Percentiles rank a stretch among this genome's conserved stretches.
Conservation (phyloP, 257 asterid species). For the Fraxinus excelsior region DNA sequence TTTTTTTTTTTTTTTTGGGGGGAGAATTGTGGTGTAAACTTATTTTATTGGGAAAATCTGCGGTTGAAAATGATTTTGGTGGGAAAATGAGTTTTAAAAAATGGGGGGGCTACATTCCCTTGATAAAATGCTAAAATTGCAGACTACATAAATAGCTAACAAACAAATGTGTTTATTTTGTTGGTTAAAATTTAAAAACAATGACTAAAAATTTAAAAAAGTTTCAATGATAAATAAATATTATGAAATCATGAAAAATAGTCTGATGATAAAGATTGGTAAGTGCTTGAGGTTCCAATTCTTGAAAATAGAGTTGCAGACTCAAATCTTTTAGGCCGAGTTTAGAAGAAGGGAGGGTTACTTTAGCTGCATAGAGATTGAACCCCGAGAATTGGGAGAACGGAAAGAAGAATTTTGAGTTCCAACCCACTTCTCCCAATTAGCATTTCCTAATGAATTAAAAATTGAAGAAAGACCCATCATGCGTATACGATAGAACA, state of each 20-base stretch:
- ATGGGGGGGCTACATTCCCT: neutral
- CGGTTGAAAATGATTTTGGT: too few relatives aligned
- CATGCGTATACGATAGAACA: too few relatives aligned
- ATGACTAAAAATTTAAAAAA: neutral
- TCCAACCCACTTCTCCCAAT: neutral
- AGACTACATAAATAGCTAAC: neutral
- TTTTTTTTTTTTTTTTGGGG: too few relatives aligned
- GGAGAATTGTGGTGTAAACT: too few relatives aligned
- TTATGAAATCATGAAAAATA: neutral
- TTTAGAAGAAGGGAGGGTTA: neutral
- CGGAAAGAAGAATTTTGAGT: neutral
- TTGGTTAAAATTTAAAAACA: neutral
- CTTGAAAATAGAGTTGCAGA: neutral
- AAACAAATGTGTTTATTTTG: neutral
- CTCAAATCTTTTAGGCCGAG: neutral
- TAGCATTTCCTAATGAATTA: too few relatives aligned
- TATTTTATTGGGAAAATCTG: too few relatives aligned
- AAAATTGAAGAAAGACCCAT: too few relatives aligned
- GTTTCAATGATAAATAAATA: neutral
- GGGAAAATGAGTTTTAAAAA: too few relatives aligned
- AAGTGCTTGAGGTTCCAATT: neutral
- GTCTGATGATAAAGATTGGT: neutral
- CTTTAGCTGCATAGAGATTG: neutral
- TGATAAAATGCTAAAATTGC: neutral
- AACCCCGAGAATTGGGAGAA: neutral